Conservation (phyloP, 257 asterid species). For the Solanum virginianum region DNA sequence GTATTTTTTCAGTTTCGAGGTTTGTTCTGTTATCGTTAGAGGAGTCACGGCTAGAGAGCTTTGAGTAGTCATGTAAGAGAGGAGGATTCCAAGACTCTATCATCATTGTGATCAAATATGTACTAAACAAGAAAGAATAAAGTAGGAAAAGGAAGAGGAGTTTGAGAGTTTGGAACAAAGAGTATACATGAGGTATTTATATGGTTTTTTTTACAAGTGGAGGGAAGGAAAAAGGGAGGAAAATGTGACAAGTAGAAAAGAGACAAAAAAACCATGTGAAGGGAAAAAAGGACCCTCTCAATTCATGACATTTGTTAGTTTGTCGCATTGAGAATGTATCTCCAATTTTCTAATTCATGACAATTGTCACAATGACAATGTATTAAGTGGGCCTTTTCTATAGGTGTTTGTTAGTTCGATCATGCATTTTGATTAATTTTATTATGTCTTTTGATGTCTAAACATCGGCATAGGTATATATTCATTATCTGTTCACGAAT, state of each 20-base stretch:
- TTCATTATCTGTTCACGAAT: no score
- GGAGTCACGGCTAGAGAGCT: neutral
- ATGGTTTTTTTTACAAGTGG: neutral
- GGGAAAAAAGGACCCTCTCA: neutral
- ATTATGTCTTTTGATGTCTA: neutral
- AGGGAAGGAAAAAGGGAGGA: neutral
- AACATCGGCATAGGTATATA: fast-evolving
- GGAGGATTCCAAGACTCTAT: constrained; percentile 18
- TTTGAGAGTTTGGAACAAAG: neutral
- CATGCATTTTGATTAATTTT: neutral
- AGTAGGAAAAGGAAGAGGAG: neutral
- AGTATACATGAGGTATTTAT: neutral
- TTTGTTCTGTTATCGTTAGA: neutral
- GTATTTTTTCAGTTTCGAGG: neutral
- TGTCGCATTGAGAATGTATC: neutral
- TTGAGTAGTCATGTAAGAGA: constrained; percentile 5
- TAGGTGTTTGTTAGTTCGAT: neutral
- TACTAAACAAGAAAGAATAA: neutral
- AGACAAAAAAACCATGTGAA: neutral
- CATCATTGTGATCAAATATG: neutral
- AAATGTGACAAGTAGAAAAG: neutral
- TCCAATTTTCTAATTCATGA: neutral
- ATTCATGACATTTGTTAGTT: constrained; percentile 12
- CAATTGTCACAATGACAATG: neutral
- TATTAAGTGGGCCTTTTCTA: neutral